Base-by-base conservation (phyloP, 352 stramenopile genomes). In the Phytophthora cactorum region DNA sequence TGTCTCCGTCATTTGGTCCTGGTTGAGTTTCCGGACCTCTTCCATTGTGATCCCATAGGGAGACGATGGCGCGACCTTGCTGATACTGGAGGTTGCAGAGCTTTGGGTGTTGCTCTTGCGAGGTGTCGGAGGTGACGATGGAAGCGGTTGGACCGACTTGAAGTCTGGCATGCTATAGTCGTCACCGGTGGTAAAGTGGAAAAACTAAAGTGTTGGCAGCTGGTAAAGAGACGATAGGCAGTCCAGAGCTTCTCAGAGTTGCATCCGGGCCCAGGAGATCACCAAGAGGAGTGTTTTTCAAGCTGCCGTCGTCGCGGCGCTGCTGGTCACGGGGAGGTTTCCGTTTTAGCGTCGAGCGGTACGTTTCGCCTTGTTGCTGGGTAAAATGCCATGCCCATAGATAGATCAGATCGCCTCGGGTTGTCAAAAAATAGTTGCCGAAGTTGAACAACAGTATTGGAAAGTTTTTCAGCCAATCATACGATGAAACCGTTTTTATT, bases 1-100 rank as follows among this genome's bases (percentile, higher is more conserved):
- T 10, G 68, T 50, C n/a, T 92, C 82, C 0, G 81, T 93, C 85
- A 95, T 93, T 65, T 93, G 85, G 59, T 92, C 87, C 41, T 90
- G 73, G 36, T 95, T 95, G 8, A 95, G 59, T 29, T 78, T 62
- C 0, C 78, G 80, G 27, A 95, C 69, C 62, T 91, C 84, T 9
- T 92, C 84, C 29, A 82, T 72, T 46, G 82, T 88, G 71, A 93
- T 86, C 28, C 82, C 85, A 60, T 88, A 95, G 5, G 81, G 81
- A 1, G 84, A 90, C 12, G 79, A 81, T 14, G 83, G 86, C 2
- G 86, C 82, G 10, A 93, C 86, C 62, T 93, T 93, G 68, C 64
- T 91, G 28, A 70, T 41, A 53, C 63, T 79, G 38, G 34, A 70
- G 4, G 47, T 55, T 10, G 63, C 27, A 4, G 43, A 58, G 3